Evolutionary conservation across 345 rosid genomes (phyloP), one percentile per base, ranked within the genome.

Genomic region (Psidium friedrichsthalianum): DNA sequence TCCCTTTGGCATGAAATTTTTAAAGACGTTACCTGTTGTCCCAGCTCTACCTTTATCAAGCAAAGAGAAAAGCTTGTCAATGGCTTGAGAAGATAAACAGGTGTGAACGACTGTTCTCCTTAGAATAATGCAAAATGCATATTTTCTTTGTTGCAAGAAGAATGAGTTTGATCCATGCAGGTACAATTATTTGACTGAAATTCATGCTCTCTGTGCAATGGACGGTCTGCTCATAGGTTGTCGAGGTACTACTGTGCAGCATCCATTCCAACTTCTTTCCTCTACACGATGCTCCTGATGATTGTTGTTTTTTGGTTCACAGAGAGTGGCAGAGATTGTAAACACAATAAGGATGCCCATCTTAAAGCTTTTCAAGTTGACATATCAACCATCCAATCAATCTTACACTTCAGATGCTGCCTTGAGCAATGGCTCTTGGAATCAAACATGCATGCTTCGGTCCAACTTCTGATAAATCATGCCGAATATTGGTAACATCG

Each of bases 381-480:
- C 84, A 22, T 97, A 29, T 91, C 95, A 32, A 93, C 96, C 58
- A 93, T 94, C 84, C 91, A 85, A 58, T 97, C 98, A 40, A 91
- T 97, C 88, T 83, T 86, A 59, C 90, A 92, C 87, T 96, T 96
- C 85, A 93, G 84, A 89, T 86, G 84, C 69, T 95, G 94, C 42
- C 91, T 97, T 86, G 90, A 95, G 89, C 90, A 90, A 84, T 97
- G 99, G 99, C 93, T 97, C 58, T 84, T 56, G 86, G 95, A 92
- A 54, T 94, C 96, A 24, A 84, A 90, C 82, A 86, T 97, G 94
- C 98, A 95, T 91, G 85, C 87, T 83, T 95, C 98, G 0, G 74
- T 97, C 89, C 99, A 97, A 86, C 92, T 97, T 14, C 89, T 97
- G 90, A 91, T 97, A 55, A 97, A 97, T 89, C 94, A 97, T 87